Evolutionary conservation across 2,329 filamentous ascomycete genomes (phyloP).

Genomic region (Cyclaneusma minus): DNA sequence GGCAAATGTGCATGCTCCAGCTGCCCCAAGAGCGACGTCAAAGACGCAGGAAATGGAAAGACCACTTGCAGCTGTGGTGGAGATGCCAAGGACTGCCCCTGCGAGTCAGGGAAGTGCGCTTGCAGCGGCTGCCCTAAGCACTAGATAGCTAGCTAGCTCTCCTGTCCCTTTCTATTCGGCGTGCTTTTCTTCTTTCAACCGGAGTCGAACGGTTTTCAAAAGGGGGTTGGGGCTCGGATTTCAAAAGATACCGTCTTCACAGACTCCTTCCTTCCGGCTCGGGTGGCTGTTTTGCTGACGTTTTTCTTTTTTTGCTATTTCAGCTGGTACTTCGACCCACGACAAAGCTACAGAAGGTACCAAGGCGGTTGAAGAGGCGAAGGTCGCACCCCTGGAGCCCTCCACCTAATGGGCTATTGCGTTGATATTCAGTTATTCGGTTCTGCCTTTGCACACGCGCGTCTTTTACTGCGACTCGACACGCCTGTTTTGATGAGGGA

Average conservation of each 20-base stretch:
- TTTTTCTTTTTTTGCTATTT: constrained; percentile 7
- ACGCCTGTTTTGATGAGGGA: constrained; percentile 1
- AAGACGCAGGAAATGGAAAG: constrained; percentile 20
- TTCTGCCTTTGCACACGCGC: constrained; percentile 1
- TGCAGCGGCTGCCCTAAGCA: constrained; percentile 17
- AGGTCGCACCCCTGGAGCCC: constrained; percentile 13
- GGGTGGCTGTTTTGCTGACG: constrained; percentile 11
- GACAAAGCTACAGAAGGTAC: constrained; percentile 9
- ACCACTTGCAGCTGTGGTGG: constrained; percentile 23
- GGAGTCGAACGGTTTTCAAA: too few species aligned
- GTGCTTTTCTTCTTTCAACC: too few species aligned
- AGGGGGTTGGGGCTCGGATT: too few species aligned
- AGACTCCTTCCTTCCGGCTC: too few species aligned
- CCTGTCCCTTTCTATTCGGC: too few species aligned
- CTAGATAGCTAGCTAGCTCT: too few species aligned
- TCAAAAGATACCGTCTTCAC: too few species aligned
- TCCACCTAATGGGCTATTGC: not conserved
- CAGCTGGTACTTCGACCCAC: constrained; percentile 8
- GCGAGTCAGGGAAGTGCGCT: constrained; percentile 21
- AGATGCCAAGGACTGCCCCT: constrained; percentile 19
- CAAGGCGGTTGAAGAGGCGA: constrained; percentile 12
- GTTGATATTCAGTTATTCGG: constrained; percentile 7
- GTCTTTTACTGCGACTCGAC: constrained; percentile 1
- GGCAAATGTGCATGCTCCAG: constrained; percentile 23
- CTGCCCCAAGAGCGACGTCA: constrained; percentile 18